phyloP scores from a whole-genome alignment of 116 monocot species.

The Papilionanthe hybrid region DNA sequence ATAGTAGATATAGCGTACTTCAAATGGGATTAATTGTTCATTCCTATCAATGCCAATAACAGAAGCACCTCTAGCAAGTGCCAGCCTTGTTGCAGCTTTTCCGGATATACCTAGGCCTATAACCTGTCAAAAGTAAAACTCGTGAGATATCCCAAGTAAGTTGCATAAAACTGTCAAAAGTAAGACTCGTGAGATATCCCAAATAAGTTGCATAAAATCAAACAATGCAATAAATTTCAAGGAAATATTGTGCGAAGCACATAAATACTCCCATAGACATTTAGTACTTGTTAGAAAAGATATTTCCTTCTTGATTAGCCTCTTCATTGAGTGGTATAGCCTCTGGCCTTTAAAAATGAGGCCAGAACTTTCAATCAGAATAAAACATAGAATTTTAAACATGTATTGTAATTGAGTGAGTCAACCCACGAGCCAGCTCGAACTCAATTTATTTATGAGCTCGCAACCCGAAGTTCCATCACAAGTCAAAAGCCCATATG shows the following conservation, averaged over 20 bases:
- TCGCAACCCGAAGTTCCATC: too few relatives aligned
- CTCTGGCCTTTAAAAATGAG: not conserved
- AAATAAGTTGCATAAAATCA: not conserved
- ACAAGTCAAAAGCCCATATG: too few relatives aligned
- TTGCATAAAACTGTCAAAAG: constrained; percentile 1
- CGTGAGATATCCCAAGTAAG: not conserved
- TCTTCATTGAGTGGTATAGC: not conserved
- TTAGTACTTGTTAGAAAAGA: not conserved
- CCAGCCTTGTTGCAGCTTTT: constrained; percentile 34
- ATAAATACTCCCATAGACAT: not conserved
- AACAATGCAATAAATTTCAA: not conserved
- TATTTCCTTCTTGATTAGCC: not conserved
- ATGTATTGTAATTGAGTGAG: too few relatives aligned
- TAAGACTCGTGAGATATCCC: not conserved
- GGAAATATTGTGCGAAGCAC: not conserved
- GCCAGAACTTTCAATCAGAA: too few relatives aligned
- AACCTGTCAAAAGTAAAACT: constrained; percentile 21
- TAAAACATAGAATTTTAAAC: too few relatives aligned
- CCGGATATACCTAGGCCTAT: constrained; percentile 37
- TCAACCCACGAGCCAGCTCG: too few relatives aligned
- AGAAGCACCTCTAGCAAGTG: constrained; percentile 47
- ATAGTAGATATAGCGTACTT: constrained; percentile 16
- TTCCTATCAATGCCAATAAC: constrained; percentile 36
- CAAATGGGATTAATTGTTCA: constrained; percentile 28
- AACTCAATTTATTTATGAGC: too few relatives aligned